phyloP scores from a whole-genome alignment of 225 moss, liverwort and hornwort species.

The Neckera pumila region DNA sequence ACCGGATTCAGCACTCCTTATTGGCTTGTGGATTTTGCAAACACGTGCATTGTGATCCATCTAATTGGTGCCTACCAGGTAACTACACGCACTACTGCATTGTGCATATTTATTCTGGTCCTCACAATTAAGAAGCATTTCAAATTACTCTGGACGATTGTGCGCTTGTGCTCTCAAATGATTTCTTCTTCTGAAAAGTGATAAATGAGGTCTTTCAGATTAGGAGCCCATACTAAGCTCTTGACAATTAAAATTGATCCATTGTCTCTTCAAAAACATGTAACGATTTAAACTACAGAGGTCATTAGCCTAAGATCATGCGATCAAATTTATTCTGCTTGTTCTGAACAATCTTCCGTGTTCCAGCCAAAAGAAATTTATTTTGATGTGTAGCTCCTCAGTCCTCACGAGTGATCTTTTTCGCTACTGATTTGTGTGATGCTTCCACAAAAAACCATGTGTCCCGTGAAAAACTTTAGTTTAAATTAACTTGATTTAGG shows the following conservation, averaged over 20 bases:
- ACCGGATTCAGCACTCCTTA: conserved; percentile 53
- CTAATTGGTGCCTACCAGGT: conserved; percentile 89
- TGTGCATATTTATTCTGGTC: not conserved
- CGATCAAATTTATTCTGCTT: not conserved
- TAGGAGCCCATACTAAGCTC: not conserved
- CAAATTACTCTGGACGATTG: not conserved
- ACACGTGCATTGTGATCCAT: conserved; percentile 65
- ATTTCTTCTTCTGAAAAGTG: not conserved
- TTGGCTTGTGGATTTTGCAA: conserved; percentile 74
- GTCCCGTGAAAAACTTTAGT: too few relatives aligned
- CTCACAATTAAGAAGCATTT: not conserved
- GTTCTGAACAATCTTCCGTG: not conserved
- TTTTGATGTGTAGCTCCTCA: not conserved
- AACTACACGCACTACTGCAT: not conserved
- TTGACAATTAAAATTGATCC: not conserved
- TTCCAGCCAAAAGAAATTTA: not conserved
- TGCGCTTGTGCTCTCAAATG: not conserved
- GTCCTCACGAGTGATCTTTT: not conserved
- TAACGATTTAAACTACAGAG: not conserved
- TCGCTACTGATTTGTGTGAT: not conserved
- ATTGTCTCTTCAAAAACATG: not conserved
- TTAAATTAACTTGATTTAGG: not conserved
- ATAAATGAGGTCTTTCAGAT: not conserved
- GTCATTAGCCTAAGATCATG: not conserved
- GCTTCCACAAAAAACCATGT: not conserved